phyloP scores from a whole-genome alignment of 352 stramenopile genomes.

The Phytopythium oedochilum region DNA sequence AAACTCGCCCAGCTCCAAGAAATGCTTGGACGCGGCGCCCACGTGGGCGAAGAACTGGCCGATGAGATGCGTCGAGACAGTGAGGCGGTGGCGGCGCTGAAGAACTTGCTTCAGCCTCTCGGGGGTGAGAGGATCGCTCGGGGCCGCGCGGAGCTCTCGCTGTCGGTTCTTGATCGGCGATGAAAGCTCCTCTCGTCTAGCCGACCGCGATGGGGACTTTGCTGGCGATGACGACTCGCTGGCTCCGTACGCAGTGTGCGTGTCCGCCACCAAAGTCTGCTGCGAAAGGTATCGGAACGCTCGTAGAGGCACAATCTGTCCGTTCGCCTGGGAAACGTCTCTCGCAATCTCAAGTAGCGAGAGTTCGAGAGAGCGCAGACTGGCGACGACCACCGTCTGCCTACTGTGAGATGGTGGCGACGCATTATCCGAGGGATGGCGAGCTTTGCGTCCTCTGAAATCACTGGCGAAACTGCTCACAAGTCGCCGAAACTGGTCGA shows the following conservation, averaged over 20 bases:
- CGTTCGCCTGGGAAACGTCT: conserved; percentile 12
- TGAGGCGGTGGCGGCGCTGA: conserved; percentile 17
- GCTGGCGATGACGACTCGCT: background rate
- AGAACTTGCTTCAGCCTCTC: conserved; percentile 29
- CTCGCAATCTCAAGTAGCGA: conserved; percentile 25
- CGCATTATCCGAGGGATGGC: background rate
- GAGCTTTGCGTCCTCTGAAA: background rate
- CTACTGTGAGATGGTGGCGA: background rate
- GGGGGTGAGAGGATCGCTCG: conserved; percentile 30
- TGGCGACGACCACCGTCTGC: conserved; percentile 9
- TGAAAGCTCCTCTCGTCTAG: conserved; percentile 4
- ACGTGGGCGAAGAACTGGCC: conserved; percentile 53
- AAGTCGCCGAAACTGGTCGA: conserved; percentile 15
- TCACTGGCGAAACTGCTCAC: background rate
- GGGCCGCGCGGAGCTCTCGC: conserved; percentile 12
- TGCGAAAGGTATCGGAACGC: conserved; percentile 26
- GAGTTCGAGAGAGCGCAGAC: conserved; percentile 28
- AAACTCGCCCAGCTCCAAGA: conserved; percentile 38
- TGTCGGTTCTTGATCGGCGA: conserved; percentile 9
- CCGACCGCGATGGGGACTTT: background rate
- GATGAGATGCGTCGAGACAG: conserved; percentile 37
- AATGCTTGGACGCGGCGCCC: conserved; percentile 31
- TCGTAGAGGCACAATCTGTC: conserved; percentile 16
- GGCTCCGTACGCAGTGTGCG: background rate
- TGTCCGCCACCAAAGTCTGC: no score